Conservation (phyloP, 2,329 filamentous ascomycete genomes). For the Curvularia verruculosa region DNA sequence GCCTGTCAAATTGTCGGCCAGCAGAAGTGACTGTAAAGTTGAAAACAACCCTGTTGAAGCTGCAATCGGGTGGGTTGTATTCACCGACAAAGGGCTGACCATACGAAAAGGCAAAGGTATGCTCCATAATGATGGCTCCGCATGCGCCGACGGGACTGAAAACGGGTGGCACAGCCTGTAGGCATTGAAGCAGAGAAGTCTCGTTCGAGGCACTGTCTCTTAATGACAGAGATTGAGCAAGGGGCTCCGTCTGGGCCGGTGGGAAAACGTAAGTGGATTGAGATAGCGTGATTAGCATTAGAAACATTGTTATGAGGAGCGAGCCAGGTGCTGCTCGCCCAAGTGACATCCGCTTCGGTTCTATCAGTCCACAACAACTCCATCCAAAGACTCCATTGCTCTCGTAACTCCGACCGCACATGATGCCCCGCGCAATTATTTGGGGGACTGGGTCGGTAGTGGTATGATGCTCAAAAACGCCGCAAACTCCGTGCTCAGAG, state of each 20-base stretch:
- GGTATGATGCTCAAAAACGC: conserved; percentile 25
- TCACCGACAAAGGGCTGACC: conserved; percentile 72
- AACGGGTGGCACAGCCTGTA: conserved; percentile 73
- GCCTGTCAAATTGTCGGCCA: conserved; percentile 77
- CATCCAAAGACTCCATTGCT: conserved; percentile 20
- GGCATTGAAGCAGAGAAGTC: conserved; percentile 61
- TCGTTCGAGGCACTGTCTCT: conserved; percentile 32
- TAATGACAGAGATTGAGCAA: conserved; percentile 21
- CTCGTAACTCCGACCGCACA: conserved; percentile 29
- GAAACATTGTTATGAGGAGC: conserved; percentile 31
- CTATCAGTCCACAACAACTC: conserved; percentile 19
- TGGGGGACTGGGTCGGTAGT: conserved; percentile 19
- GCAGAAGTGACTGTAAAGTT: conserved; percentile 75
- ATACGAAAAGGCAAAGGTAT: conserved; percentile 75
- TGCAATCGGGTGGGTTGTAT: conserved; percentile 70
- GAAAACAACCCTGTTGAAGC: conserved; percentile 76
- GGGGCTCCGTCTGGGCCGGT: conserved; percentile 25
- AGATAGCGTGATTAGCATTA: conserved; percentile 46
- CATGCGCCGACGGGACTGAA: conserved; percentile 57
- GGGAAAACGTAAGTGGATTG: conserved; percentile 32
- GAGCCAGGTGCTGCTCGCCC: conserved; percentile 20
- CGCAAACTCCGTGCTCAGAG: conserved; percentile 39
- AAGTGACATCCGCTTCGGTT: conserved; percentile 18
- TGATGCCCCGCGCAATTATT: conserved; percentile 24
- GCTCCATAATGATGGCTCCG: conserved; percentile 68